Percentiles rank a stretch among this genome's conserved stretches.
Evolutionary conservation across 2,329 filamentous ascomycete species (phyloP).

Genomic region (Plenodomus tracheiphilus): DNA sequence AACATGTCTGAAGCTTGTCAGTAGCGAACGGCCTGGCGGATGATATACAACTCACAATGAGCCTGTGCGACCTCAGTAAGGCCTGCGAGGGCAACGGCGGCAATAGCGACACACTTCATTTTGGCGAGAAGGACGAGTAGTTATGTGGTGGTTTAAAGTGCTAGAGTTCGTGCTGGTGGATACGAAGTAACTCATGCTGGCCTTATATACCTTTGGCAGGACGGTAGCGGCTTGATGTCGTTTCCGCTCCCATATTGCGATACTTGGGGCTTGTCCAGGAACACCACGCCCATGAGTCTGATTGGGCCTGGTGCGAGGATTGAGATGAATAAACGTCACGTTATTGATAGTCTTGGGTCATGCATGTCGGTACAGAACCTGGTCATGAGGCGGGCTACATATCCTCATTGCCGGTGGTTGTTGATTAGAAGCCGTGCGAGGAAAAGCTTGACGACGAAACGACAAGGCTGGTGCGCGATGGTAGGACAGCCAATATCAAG

Average conservation of each 20-base stretch:
- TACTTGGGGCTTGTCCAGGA: slow-evolving; percentile 17
- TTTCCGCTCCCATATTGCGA: slow-evolving; percentile 26
- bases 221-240: slow-evolving; percentile 3
- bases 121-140: slow-evolving; percentile 6
- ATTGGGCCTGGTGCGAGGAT: slow-evolving; percentile 28
- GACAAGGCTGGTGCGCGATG: slow-evolving; percentile 12
- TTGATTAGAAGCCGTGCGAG: slow-evolving; percentile 21
- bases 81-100: slow-evolving; percentile 35
- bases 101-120: slow-evolving; percentile 42
- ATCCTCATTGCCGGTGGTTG: slow-evolving; percentile 23
- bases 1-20: slow-evolving; percentile 39
- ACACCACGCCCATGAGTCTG: slow-evolving; percentile 14
- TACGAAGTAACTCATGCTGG: slow-evolving; percentile 4
- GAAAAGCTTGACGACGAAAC: slow-evolving; percentile 22
- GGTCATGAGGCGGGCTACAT: slow-evolving; percentile 19
- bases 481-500: slow-evolving; percentile 32
- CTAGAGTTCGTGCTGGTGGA: slow-evolving; percentile 7
- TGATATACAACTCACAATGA: slow-evolving; percentile 33
- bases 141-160: slow-evolving; percentile 5
- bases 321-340: slow-evolving; percentile 32
- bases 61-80: slow-evolving; percentile 42
- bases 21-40: not conserved
- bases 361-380: slow-evolving; percentile 23
- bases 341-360: slow-evolving; percentile 10
- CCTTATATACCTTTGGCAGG: slow-evolving; percentile 26